phyloP scores from a whole-genome alignment of 139 green algal genomes.

The Chlorella vulgaris region DNA sequence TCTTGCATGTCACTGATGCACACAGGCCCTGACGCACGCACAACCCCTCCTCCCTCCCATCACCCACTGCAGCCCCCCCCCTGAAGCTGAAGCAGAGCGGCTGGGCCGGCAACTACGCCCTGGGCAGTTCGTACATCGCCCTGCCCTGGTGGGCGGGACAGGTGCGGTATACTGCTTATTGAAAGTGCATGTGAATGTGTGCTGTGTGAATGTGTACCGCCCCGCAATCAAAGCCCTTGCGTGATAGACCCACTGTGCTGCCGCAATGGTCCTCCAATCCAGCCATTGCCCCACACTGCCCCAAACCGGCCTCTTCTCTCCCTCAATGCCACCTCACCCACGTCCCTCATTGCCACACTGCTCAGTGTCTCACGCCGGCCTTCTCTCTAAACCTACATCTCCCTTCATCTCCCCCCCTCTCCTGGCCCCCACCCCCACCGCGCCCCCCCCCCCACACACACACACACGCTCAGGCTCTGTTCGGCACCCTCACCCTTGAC shows the following conservation, averaged over 20 bases:
- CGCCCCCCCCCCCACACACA: neutral
- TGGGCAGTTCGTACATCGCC: slow-evolving; percentile 96
- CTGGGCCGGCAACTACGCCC: slow-evolving; percentile 95
- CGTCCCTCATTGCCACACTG: too few relatives aligned
- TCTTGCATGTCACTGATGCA: too few relatives aligned
- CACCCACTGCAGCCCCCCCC: slow-evolving; percentile 77
- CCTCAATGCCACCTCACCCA: too few relatives aligned
- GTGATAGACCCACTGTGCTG: too few relatives aligned
- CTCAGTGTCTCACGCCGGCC: too few relatives aligned
- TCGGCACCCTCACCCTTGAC: slow-evolving; percentile 89
- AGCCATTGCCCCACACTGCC: too few relatives aligned
- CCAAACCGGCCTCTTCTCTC: too few relatives aligned
- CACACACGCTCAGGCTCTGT: slow-evolving; percentile 78
- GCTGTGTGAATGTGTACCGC: neutral
- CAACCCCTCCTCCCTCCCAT: too few relatives aligned
- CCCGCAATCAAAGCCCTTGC: neutral
- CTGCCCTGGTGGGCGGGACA: slow-evolving; percentile 96
- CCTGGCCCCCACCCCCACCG: neutral
- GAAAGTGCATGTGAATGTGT: neutral
- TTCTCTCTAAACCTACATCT: too few relatives aligned
- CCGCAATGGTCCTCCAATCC: too few relatives aligned
- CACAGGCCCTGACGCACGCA: too few relatives aligned
- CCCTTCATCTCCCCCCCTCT: too few relatives aligned
- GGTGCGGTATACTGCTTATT: slow-evolving; percentile 47
- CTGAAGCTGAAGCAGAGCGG: slow-evolving; percentile 98